These are phyloP conservation scores for Didymella arachidicola DNA, from an alignment of 2,329 filamentous ascomycete species.

Conservation along the genomic window DNA sequence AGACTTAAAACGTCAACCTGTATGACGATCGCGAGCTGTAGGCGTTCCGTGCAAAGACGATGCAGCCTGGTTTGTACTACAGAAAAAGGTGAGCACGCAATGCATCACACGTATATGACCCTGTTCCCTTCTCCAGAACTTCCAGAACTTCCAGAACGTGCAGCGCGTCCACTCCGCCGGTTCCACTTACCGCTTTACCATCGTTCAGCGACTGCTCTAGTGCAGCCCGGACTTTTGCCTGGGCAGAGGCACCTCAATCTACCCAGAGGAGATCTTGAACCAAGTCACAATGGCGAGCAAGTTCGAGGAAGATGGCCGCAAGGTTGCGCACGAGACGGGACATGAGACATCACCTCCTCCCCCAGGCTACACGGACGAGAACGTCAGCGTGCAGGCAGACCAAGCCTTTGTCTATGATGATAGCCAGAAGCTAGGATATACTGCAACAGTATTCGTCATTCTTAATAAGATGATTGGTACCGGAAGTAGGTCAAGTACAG, in stretches of 20 bases:
- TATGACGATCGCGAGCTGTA: constrained; percentile 39
- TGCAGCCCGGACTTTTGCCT: neutral
- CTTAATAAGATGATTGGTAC: constrained; percentile 45
- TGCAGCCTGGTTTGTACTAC: neutral
- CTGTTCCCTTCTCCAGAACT: constrained; percentile 8
- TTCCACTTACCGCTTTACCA: neutral
- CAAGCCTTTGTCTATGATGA: constrained; percentile 45
- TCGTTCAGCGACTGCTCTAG: constrained; percentile 2
- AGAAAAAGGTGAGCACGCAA: constrained; percentile 25
- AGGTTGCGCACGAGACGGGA: constrained; percentile 26
- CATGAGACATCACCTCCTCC: constrained; percentile 25
- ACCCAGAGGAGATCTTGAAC: neutral
- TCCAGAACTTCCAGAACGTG: constrained; percentile 12
- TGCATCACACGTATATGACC: constrained; percentile 27
- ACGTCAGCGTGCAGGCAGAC: constrained; percentile 43
- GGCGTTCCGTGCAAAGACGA: constrained; percentile 8
- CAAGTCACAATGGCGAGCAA: constrained; percentile 31
- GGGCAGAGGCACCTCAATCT: neutral
- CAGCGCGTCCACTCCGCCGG: constrained; percentile 20
- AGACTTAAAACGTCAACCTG: constrained; percentile 34
- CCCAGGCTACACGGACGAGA: constrained; percentile 28
- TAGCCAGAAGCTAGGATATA: constrained; percentile 45
- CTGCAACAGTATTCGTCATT: constrained; percentile 46
- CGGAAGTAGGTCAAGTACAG: constrained; percentile 34
- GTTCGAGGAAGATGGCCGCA: constrained; percentile 29